phyloP scores from a whole-genome alignment of 2,329 filamentous ascomycete species.

The Nemania sp. region DNA sequence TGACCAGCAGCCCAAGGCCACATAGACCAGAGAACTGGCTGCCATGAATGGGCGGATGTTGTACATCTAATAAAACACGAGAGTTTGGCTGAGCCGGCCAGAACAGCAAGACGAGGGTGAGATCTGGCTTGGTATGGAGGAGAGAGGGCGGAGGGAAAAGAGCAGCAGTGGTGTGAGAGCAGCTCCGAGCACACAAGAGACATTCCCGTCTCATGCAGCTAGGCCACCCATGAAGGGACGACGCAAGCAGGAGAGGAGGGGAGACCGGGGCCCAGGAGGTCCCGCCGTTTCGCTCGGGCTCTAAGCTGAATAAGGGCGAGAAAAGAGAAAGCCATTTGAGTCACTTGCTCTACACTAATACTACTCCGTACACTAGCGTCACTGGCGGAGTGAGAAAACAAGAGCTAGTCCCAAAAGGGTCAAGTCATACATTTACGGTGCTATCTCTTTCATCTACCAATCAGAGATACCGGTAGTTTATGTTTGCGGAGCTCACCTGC shows the following conservation, averaged over 20 bases:
- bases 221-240: background rate
- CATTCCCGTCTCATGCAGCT: conserved; percentile 1
- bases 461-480: conserved; percentile 1
- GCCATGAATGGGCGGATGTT: conserved; percentile 5
- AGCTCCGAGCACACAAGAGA: conserved; percentile 13
- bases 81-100: conserved; percentile 22
- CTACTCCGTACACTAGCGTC: background rate
- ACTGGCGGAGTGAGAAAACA: too few relatives aligned
- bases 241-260: background rate
- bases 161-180: conserved; percentile 21
- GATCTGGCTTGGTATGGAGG: conserved; percentile 21
- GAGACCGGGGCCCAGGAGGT: background rate
- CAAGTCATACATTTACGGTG: conserved; percentile 10
- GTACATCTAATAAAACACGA: conserved; percentile 22
- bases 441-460: conserved; percentile 17
- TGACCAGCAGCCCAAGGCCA: background rate
- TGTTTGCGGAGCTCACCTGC: conserved; percentile 15
- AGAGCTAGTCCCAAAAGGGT: conserved; percentile 17
- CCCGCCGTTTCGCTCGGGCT: too few relatives aligned
- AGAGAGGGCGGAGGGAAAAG: conserved; percentile 8
- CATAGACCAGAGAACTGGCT: background rate
- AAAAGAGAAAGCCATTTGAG: conserved; percentile 7
- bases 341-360: conserved; percentile 1
- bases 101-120: conserved; percentile 17
- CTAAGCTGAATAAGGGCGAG: background rate